These are phyloP conservation scores for Clathrus columnatus DNA, from an alignment of 768 basidiomycete genomes.

Conservation along the genomic window DNA sequence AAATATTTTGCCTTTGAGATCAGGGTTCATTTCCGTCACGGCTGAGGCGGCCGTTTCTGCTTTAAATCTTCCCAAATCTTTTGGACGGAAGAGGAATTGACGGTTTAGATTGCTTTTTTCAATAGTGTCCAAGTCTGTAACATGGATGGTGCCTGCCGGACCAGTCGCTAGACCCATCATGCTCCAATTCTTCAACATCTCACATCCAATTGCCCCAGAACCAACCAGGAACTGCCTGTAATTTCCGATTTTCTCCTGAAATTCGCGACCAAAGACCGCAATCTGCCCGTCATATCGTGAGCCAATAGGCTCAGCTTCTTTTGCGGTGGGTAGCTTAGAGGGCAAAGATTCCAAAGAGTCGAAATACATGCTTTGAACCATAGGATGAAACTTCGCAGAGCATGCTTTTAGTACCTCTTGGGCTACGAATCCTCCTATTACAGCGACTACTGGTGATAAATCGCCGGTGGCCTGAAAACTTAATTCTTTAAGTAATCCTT, in stretches of 20 bases:
- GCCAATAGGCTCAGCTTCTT: conserved; percentile 71
- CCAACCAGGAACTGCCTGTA: conserved; percentile 95
- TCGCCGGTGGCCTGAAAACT: conserved; percentile 90
- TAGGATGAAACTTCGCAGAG: conserved; percentile 96
- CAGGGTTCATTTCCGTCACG: conserved; percentile 93
- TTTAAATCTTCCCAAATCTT: conserved; percentile 96
- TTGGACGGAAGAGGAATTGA: conserved; percentile 94
- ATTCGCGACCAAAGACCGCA: conserved; percentile 87
- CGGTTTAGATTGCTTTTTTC: conserved; percentile 98
- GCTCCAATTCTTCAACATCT: conserved; percentile 99
- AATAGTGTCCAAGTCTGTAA: conserved; percentile 97
- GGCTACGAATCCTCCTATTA: conserved; percentile 94
- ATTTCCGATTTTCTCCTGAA: conserved; percentile 87
- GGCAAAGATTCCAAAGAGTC: conserved; percentile 96
- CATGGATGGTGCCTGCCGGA: conserved; percentile 70
- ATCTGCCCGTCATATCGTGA: conserved; percentile 92
- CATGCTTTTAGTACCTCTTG: conserved; percentile 97
- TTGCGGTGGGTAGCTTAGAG: conserved; percentile 60
- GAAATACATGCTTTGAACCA: conserved; percentile 92
- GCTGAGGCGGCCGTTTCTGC: conserved; percentile 87
- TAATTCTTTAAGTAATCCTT: conserved; percentile 66
- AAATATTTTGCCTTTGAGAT: conserved; percentile 74
- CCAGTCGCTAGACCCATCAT: conserved; percentile 94
- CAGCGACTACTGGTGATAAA: conserved; percentile 81
- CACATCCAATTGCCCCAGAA: conserved; percentile 98